A percentile compares a stretch with the other conserved stretches of the same genome.
These are phyloP conservation scores for Daldinia decipiens DNA, from an alignment of 495 filamentous ascomycete genomes.

Conservation along the genomic window DNA sequence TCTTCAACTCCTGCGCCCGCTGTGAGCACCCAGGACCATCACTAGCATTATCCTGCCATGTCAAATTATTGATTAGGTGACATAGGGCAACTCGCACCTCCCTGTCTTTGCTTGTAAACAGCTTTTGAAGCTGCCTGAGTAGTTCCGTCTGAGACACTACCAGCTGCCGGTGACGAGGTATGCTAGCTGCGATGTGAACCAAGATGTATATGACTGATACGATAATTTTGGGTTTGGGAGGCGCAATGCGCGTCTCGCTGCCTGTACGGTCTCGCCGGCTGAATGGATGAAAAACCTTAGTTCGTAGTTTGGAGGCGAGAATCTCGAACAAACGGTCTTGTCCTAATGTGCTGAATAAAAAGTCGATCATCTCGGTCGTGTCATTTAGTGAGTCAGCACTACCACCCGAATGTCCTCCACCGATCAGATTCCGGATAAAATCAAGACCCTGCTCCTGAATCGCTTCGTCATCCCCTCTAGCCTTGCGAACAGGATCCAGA, in stretches of 20 bases:
- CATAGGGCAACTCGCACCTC: conserved; percentile 78
- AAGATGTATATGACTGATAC: conserved; percentile 78
- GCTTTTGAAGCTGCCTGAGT: conserved; percentile 71
- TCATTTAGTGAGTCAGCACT: conserved; percentile 71
- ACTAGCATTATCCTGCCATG: conserved; percentile 76
- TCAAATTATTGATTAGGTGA: conserved; percentile 85
- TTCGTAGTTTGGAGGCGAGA: conserved; percentile 74
- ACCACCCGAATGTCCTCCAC: conserved; percentile 66
- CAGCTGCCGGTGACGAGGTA: conserved; percentile 75
- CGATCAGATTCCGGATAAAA: conserved; percentile 88
- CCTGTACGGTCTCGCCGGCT: conserved; percentile 46
- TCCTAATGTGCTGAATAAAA: conserved; percentile 79
- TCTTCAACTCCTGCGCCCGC: conserved; percentile 73
- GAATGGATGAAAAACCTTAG: conserved; percentile 61
- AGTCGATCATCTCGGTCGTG: conserved; percentile 80
- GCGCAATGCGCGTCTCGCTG: conserved; percentile 55
- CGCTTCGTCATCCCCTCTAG: conserved; percentile 78
- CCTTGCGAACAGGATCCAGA: conserved; percentile 64
- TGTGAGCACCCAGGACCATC: conserved; percentile 69
- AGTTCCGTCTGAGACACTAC: conserved; percentile 66
- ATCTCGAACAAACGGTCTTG: conserved; percentile 79
- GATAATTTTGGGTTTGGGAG: conserved; percentile 77
- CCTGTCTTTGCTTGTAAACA: conserved; percentile 75
- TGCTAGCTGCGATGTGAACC: conserved; percentile 84
- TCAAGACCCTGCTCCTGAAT: conserved; percentile 92